Evolutionary conservation across 2,329 filamentous ascomycete species (phyloP).

Genomic region (Trichoderma atrobrunneum): DNA sequence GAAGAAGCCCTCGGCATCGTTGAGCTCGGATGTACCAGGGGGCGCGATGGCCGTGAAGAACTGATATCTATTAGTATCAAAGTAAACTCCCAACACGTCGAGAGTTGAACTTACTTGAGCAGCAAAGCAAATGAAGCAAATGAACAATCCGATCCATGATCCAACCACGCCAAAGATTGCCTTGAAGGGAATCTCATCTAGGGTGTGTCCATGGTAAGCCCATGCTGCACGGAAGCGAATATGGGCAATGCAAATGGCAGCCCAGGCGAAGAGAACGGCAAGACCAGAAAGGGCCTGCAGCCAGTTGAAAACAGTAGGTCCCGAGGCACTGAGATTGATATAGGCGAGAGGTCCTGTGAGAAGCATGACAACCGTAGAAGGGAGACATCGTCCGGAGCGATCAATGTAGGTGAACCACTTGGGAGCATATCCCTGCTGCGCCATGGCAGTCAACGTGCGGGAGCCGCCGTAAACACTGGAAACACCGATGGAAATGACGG

Average conservation of each 20-base stretch:
- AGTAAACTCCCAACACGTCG: conserved; percentile 16
- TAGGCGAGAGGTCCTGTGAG: conserved; percentile 48
- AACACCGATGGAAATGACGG: conserved; percentile 54
- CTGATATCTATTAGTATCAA: conserved; percentile 24
- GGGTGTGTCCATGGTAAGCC: conserved; percentile 53
- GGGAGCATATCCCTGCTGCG: conserved; percentile 55
- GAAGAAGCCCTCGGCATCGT: conserved; percentile 51
- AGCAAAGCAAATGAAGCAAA: conserved; percentile 53
- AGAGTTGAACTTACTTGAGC: conserved; percentile 41
- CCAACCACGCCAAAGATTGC: conserved; percentile 59
- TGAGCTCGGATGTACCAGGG: conserved; percentile 29
- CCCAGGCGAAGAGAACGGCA: conserved; percentile 64
- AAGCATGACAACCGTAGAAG: conserved; percentile 45
- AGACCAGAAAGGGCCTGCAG: conserved; percentile 62
- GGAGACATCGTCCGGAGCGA: conserved; percentile 49
- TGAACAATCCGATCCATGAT: conserved; percentile 58
- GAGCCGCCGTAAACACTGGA: conserved; percentile 55
- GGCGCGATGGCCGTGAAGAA: conserved; percentile 50
- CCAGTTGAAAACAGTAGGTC: conserved; percentile 59
- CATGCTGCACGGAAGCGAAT: conserved; percentile 66
- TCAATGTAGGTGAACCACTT: conserved; percentile 54
- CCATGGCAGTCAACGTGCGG: conserved; percentile 54
- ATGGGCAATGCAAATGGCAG: conserved; percentile 61
- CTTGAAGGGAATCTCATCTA: conserved; percentile 64
- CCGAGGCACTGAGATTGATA: conserved; percentile 44